Evolutionary conservation across 768 basidiomycete genomes (phyloP).

Genomic region (Lactifluus pinguis): DNA sequence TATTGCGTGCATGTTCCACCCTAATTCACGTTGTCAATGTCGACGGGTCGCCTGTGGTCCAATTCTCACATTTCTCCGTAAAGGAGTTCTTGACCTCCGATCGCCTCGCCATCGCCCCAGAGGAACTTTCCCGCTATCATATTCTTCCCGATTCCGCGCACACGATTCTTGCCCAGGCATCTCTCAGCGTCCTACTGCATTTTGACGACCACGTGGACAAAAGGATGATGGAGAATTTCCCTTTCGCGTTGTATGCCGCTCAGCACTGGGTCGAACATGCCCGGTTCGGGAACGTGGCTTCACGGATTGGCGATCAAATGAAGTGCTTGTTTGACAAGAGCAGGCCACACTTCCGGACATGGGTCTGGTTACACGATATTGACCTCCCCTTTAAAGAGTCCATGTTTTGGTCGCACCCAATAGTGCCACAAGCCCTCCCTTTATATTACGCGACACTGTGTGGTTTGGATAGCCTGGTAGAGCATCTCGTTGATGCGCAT

Average conservation of each 20-base stretch:
- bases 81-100: slow-evolving; percentile 4
- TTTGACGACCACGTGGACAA: neutral
- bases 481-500: neutral
- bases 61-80: slow-evolving; percentile 5
- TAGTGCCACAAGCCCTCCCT: neutral
- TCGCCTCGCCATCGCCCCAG: neutral
- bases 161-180: neutral
- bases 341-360: neutral
- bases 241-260: neutral
- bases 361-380: slow-evolving; percentile 2
- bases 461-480: neutral
- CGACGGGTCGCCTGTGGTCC: neutral
- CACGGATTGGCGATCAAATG: neutral
- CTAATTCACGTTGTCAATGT: neutral
- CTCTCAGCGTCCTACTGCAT: neutral
- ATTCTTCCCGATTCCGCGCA: neutral
- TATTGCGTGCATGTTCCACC: neutral
- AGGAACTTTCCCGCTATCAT: neutral
- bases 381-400: neutral
- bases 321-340: neutral
- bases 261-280: slow-evolving; percentile 2
- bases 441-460: neutral
- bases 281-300: neutral
- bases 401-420: neutral
- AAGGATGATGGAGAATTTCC: neutral